These are phyloP conservation scores for Rhizopus delemar DNA, from an alignment of 371 early-diverging fungal species.

Conservation along the genomic window DNA sequence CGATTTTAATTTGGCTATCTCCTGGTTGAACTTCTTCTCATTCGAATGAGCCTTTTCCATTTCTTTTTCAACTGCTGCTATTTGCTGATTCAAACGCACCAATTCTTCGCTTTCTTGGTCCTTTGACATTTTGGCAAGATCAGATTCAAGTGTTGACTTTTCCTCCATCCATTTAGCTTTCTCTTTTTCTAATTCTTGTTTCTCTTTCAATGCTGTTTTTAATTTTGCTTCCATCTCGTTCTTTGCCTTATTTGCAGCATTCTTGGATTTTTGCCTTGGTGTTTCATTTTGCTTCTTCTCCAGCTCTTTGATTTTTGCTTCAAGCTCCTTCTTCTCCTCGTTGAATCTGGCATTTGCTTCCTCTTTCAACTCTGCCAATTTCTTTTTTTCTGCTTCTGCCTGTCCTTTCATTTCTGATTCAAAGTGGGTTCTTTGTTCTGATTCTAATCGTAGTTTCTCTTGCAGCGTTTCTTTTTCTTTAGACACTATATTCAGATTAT, in stretches of 20 bases:
- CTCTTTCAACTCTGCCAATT: conserved; percentile 13
- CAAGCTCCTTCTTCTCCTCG: conserved; percentile 10
- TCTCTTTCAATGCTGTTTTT: conserved; percentile 11
- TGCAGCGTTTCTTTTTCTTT: conserved; percentile 31
- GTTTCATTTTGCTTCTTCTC: conserved; percentile 2
- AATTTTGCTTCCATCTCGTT: conserved; percentile 18
- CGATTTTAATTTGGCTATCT: background rate
- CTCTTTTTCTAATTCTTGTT: conserved; percentile 21
- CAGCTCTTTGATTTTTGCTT: conserved; percentile 25
- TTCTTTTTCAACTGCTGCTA: background rate
- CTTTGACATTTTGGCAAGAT: no score
- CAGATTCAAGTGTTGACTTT: background rate
- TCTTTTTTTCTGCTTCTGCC: conserved; percentile 1
- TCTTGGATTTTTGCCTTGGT: conserved; percentile 6
- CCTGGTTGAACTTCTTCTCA: background rate
- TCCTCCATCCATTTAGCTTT: conserved; percentile 4
- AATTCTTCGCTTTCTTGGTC: background rate
- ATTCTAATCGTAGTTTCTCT: conserved; percentile 36
- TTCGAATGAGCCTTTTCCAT: background rate
- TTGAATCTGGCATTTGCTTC: conserved; percentile 23
- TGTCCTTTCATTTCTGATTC: conserved; percentile 5
- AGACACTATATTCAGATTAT: conserved; percentile 16
- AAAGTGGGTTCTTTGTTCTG: conserved; percentile 1
- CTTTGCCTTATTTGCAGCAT: conserved; percentile 54
- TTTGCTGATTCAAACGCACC: background rate